Base-by-base conservation (phyloP, 352 stramenopile genomes). In the Pythium diclinum region DNA sequence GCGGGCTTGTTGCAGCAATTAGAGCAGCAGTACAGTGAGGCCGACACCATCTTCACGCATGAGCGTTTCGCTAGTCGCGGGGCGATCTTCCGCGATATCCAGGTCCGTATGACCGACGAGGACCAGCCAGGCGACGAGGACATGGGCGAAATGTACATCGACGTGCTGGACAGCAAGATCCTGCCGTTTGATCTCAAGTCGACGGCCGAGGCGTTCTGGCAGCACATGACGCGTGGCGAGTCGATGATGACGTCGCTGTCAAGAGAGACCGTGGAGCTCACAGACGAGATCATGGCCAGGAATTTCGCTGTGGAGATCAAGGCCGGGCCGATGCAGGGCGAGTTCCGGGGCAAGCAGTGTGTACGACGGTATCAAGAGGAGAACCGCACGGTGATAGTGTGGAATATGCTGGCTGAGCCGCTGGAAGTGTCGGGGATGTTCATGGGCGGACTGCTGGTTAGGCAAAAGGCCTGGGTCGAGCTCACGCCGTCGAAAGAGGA, bases 381-480 rank as follows among this genome's bases (percentile, higher is more conserved):
- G 0, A 55, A 77, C 44, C 59, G 67, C 11, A 46, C 77, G 23
- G 58, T 83, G 28, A 61, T 85, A 6, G 77, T 82, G 55, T 85
- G 74, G 78, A 81, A 70, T 55, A 81, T 75, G 65, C 53, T 81
- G 1, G 53, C 75, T 17, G 71, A 81, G 61, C 78, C 78, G 3
- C 42, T 77, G 23, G 60, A 81, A 44, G 52, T 87, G 16, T 57
- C 53, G n/a, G 61, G 53, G 13, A 36, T 38, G 23, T 53, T 52
- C 34, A 68, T 62, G 61, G 53, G 61, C 21, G 61, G 61, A 3
- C 32, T 68, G 42, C 34, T 61, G 32, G 32, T 68, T 23, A 54
- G 54, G 13, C 61, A 68, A 21, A 47, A 58, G 16, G 61, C 32
- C 9, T 68, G 54, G 53, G 28, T 68, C 14, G 61, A 62, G 21